phyloP scores from a whole-genome alignment of 768 basidiomycete genomes.

The Baorangia bicolor region DNA sequence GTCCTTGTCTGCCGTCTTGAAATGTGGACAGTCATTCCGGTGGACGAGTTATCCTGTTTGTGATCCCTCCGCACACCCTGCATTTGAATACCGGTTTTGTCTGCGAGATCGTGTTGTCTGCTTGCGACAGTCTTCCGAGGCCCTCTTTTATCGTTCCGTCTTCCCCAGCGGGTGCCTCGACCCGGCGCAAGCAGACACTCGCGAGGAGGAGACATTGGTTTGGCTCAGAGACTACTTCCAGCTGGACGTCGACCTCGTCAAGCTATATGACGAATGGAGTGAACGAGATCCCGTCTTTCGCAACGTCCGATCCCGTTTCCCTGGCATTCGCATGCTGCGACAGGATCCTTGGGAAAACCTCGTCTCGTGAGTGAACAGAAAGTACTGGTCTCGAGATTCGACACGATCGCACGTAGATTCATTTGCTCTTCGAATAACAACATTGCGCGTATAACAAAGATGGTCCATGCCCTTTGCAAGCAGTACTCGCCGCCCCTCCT shows the following conservation, averaged over 20 bases:
- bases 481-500: conserved; percentile 74
- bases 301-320: conserved; percentile 57
- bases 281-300: conserved; percentile 73
- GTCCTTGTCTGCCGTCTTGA: conserved; percentile 73
- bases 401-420: conserved; percentile 55
- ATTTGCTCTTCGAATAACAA: conserved; percentile 99
- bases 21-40: conserved; percentile 84
- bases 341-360: conserved; percentile 98
- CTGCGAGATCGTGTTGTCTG: conserved; percentile 82
- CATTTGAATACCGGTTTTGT: conserved; percentile 78
- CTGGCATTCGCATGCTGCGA: conserved; percentile 82
- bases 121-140: conserved; percentile 64
- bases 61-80: conserved; percentile 18
- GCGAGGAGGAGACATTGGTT: conserved; percentile 62
- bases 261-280: conserved; percentile 78
- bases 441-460: conserved; percentile 89
- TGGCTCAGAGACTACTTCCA: conserved; percentile 92
- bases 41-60: conserved; percentile 55
- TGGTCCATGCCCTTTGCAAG: conserved; percentile 81
- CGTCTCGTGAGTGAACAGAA: conserved; percentile 65
- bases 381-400: not conserved
- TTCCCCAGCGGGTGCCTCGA: conserved; percentile 50
- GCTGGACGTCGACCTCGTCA: conserved; percentile 67
- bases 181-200: conserved; percentile 29
- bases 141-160: conserved; percentile 68